phyloP scores from a whole-genome alignment of 805 yeast genomes.

The Diddensiella caesifluorescens region DNA sequence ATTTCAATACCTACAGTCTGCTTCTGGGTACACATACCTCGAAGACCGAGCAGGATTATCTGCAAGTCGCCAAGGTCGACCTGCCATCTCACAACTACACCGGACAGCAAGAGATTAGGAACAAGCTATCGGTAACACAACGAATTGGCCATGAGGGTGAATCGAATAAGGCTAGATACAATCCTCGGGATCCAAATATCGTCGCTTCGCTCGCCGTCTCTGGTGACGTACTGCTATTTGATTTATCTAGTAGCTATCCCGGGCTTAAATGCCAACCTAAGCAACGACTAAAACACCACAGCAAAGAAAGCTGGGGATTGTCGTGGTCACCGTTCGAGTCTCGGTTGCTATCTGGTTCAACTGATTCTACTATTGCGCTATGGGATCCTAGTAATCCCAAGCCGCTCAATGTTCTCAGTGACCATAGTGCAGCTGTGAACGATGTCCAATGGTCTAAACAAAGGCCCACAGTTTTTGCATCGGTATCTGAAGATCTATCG shows the following conservation, averaged over 20 bases:
- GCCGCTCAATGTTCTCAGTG: conserved; percentile 36
- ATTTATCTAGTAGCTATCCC: conserved; percentile 39
- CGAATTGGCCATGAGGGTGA: conserved; percentile 64
- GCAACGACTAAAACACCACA: conserved; percentile 38
- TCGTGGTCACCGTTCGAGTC: conserved; percentile 54
- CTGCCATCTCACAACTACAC: conserved; percentile 26
- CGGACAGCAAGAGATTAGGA: conserved; percentile 8
- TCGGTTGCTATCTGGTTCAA: conserved; percentile 59
- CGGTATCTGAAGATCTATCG: conserved; percentile 65
- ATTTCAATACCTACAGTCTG: conserved; percentile 39
- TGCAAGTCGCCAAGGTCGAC: conserved; percentile 37
- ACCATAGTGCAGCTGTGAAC: conserved; percentile 58
- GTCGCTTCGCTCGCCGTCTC: conserved; percentile 51
- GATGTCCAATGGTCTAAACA: conserved; percentile 56
- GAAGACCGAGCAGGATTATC: conserved; percentile 45
- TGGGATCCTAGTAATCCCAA: conserved; percentile 50
- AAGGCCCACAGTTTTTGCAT: conserved; percentile 49
- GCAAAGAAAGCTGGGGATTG: conserved; percentile 62
- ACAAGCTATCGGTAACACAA: conserved; percentile 37
- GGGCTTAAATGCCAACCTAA: conserved; percentile 14
- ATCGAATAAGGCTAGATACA: conserved; percentile 55
- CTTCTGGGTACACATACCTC: conserved; percentile 62
- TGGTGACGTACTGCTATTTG: conserved; percentile 34
- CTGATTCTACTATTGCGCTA: conserved; percentile 63
- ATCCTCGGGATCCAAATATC: conserved; percentile 42